A percentile compares a stretch with the other conserved stretches of the same genome.
Evolutionary conservation across 2,329 filamentous ascomycete genomes (phyloP).

Genomic region (Penicillium glabrum): DNA sequence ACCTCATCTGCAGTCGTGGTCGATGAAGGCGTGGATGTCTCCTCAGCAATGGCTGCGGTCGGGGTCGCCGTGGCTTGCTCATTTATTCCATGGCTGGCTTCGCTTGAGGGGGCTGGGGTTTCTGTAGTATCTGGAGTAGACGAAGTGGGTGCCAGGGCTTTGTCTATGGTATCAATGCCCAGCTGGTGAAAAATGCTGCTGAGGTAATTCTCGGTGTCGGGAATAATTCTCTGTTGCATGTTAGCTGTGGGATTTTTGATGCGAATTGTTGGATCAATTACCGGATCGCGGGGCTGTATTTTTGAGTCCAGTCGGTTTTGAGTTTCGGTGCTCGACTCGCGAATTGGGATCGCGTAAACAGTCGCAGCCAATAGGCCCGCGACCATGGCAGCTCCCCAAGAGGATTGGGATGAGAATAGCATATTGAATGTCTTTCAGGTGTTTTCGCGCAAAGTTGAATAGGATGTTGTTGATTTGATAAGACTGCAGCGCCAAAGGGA

Average conservation of each 20-base stretch:
- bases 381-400: slow-evolving; percentile 1
- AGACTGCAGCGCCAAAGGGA: neutral
- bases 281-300: slow-evolving; percentile 18
- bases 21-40: slow-evolving; percentile 3
- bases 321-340: neutral
- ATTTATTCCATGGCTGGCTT: neutral
- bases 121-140: slow-evolving; percentile 3
- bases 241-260: slow-evolving; percentile 1
- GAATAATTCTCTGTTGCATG: slow-evolving; percentile 20
- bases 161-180: slow-evolving; percentile 9
- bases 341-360: slow-evolving; percentile 16
- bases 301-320: neutral
- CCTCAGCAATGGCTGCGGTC: neutral
- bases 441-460: neutral
- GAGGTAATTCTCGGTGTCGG: slow-evolving; percentile 18
- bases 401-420: neutral
- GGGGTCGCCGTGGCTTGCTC: neutral
- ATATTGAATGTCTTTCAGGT: neutral
- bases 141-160: slow-evolving; percentile 1
- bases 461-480: neutral
- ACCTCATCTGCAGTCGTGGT: neutral
- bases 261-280: neutral
- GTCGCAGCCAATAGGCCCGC: slow-evolving; percentile 7
- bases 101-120: neutral
- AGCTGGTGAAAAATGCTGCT: slow-evolving; percentile 14